phyloP scores from a whole-genome alignment of 371 early-diverging fungal genomes.

The Mucor circinelloides region DNA sequence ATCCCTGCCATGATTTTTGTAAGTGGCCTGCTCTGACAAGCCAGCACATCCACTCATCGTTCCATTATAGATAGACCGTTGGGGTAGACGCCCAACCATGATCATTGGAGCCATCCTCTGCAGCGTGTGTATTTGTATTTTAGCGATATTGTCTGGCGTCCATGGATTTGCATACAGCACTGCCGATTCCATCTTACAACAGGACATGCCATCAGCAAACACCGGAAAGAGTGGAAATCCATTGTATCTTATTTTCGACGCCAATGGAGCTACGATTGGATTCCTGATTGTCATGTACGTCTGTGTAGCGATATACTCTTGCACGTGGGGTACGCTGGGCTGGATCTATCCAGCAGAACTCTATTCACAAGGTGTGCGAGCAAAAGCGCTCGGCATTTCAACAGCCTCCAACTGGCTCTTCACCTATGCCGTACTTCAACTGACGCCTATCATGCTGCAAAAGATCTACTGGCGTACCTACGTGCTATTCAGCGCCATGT shows the following conservation, averaged over 20 bases:
- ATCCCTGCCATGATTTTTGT: slow-evolving; percentile 80
- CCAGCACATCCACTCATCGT: background rate
- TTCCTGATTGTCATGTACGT: slow-evolving; percentile 72
- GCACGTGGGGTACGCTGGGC: slow-evolving; percentile 90
- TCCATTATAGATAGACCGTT: slow-evolving; percentile 61
- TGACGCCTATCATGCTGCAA: slow-evolving; percentile 66
- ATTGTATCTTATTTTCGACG: slow-evolving; percentile 30
- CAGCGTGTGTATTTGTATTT: slow-evolving; percentile 44
- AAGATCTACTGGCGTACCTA: slow-evolving; percentile 67
- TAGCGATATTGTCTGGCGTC: slow-evolving; percentile 57
- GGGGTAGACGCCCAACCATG: slow-evolving; percentile 69
- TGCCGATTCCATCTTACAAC: slow-evolving; percentile 21
- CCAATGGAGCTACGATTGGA: slow-evolving; percentile 49
- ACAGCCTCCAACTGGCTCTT: slow-evolving; percentile 91
- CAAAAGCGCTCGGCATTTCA: slow-evolving; percentile 84
- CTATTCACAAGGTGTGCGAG: slow-evolving; percentile 75
- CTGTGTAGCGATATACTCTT: slow-evolving; percentile 78
- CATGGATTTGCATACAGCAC: slow-evolving; percentile 34
- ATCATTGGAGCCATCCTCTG: slow-evolving; percentile 53
- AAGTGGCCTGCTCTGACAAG: slow-evolving; percentile 15
- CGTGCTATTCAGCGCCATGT: slow-evolving; percentile 66
- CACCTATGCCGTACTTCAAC: slow-evolving; percentile 70
- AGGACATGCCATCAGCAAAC: slow-evolving; percentile 1
- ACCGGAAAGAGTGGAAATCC: slow-evolving; percentile 27
- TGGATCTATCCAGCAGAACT: slow-evolving; percentile 95